Evolutionary conservation across 352 stramenopile species (phyloP), one percentile per base, ranked within the genome.

Genomic region (Plasmopara viticola): DNA sequence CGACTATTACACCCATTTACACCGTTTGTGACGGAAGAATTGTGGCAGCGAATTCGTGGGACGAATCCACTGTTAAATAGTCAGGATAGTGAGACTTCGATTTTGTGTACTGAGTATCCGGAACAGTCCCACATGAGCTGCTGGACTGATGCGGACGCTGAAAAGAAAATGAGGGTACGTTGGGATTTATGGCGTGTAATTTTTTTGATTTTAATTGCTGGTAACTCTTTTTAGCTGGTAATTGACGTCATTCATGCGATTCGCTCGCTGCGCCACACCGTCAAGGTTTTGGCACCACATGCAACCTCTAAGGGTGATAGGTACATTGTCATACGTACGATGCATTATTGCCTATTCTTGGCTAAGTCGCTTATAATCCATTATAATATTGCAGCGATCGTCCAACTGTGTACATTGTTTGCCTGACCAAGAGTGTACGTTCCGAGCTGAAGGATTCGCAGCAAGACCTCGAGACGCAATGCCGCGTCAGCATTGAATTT

Each of bases 21-120:
- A 67, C 97, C 97, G n/a, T 99, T 99, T 67, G 92, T 99, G 18
- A 99, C 97, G 0, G 97, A 99, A 76, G 97, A 99, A 68, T 76
- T 99, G 9, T 99, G 97, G 97, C 75, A 88, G 60, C 75, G 79
- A 30, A 83, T 91, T 53, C 71, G 68, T 25, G 64, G 67, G 12
- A 66, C 65, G 6, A 70, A 87, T 35, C 80, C 77, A 35, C 43
- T 75, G 7, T 46, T 52, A 28, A 52, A 34, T 15, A 18, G 53
- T 3, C 44, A 65, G 5, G 39, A 54, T 7, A 15, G 58, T 1
- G 70, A 86, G 34, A 71, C 70, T 1, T 84, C 81, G 2, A 84
- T 90, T 37, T 57, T 90, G 28, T 86, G 82, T 53, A 68, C 76
- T 4, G 53, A 61, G 43, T 93, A 90, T 63, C 97, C 97, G 15